These are phyloP conservation scores for Chaetomium globosum DNA, from an alignment of 2,329 filamentous ascomycete genomes.

Conservation along the genomic window DNA sequence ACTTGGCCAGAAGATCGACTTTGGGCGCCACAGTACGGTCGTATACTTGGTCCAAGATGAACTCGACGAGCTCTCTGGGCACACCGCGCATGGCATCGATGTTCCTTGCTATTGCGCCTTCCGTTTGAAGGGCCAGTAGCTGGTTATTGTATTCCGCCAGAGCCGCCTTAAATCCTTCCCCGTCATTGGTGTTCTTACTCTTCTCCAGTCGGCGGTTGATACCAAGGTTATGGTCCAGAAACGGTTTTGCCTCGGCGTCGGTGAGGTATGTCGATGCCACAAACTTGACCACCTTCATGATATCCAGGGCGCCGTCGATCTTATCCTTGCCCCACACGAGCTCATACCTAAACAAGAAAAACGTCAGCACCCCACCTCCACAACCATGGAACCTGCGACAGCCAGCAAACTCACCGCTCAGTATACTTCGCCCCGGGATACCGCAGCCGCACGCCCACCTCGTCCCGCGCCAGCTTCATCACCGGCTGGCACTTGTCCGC, in stretches of 20 bases:
- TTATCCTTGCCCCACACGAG: conserved; percentile 78
- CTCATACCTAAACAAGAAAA: conserved; percentile 58
- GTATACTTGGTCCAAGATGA: conserved; percentile 86
- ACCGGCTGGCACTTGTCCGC: conserved; percentile 55
- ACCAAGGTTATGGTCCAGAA: conserved; percentile 72
- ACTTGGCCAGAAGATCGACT: conserved; percentile 79
- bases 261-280: conserved; percentile 78
- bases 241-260: conserved; percentile 64
- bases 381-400: neutral
- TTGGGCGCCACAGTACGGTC: conserved; percentile 88
- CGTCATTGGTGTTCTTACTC: conserved; percentile 64
- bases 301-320: conserved; percentile 75
- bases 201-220: conserved; percentile 76
- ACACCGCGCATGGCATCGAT: conserved; percentile 70
- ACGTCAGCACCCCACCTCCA: conserved; percentile 12
- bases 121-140: conserved; percentile 65
- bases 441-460: conserved; percentile 69
- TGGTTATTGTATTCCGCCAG: conserved; percentile 77
- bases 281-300: conserved; percentile 68
- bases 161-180: conserved; percentile 70
- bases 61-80: conserved; percentile 71
- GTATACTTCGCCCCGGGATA: conserved; percentile 68
- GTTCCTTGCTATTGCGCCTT: conserved; percentile 72
- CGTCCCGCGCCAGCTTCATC: conserved; percentile 53
- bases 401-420: conserved; percentile 37